Base-by-base conservation (phyloP, 225 moss, liverwort and hornwort species). In the Polytrichum formosum region DNA sequence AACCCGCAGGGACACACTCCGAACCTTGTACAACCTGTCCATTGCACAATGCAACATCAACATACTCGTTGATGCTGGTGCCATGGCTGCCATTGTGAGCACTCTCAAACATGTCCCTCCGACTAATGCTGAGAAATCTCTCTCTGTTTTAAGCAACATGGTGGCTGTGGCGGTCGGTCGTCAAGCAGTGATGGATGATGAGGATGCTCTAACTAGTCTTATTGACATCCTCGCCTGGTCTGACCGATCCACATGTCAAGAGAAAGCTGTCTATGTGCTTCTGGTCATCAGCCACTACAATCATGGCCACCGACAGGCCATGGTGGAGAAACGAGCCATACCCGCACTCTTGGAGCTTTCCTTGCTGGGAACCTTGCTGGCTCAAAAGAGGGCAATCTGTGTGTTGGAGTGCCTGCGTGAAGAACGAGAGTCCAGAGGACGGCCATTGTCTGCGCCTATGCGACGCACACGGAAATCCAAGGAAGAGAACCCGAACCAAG, bases 11-110 rank as follows among this genome's bases (percentile, higher is more conserved):
- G 82, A 88, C 17, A 23, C 85, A 0, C 53, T 88, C 5, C 78
- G 87, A 21, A 77, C 77, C 1, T 78, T 88, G n/a, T 88, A 75
- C 79, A 88, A 88, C 67, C 73, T 88, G 5, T 88, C 88, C 1
- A 75, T 88, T 13, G 55, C 74, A 6, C 81, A 75, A 26, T 55
- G 13, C 23, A 88, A 88, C 56, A 72, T 88, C 56, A 71, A 62
- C 7, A 53, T 68, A 4, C 62, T 88, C 35, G 75, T 80, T 6
- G 80, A 79, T 8, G 76, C 30, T 7, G 79, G 72, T 69, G 77
- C 79, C 1, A n/a, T 5, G 0, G 4, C 1, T 1, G 63, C 69
- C 2, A n/a, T 88, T 0, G 53, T 69, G 28, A 65, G n/a, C 5
- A 65, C 67, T 26, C 18, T 81, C 23, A 72, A 33, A 54, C 55